phyloP scores from a whole-genome alignment of 75 land plant genomes.

The Azolla pinnata region DNA sequence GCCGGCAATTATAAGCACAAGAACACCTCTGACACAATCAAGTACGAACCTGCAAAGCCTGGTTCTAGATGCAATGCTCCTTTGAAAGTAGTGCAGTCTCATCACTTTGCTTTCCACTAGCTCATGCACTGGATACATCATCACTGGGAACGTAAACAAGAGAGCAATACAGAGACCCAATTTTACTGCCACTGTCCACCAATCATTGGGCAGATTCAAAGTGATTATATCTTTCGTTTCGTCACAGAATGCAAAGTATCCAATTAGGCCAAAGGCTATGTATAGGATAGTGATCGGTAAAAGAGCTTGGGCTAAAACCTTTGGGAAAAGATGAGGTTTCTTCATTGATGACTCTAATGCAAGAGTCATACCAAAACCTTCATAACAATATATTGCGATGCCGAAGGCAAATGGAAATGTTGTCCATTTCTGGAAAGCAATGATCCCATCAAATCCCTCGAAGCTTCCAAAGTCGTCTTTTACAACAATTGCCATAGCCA shows the following conservation, averaged over 20 bases:
- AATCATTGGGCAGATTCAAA: slow-evolving; percentile 55
- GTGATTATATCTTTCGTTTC: slow-evolving; percentile 65
- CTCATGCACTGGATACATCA: slow-evolving; percentile 76
- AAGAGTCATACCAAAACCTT: slow-evolving; percentile 76
- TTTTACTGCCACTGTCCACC: slow-evolving; percentile 57
- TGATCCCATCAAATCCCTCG: slow-evolving; percentile 1
- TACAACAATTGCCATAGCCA: slow-evolving; percentile 64
- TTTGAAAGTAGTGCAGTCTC: slow-evolving; percentile 26
- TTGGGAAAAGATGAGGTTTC: slow-evolving; percentile 28
- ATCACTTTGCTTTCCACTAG: slow-evolving; percentile 47
- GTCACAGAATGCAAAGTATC: slow-evolving; percentile 68
- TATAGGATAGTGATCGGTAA: slow-evolving; percentile 35
- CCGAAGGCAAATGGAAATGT: slow-evolving; percentile 56
- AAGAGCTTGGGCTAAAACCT: slow-evolving; percentile 32
- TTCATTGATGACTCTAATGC: slow-evolving; percentile 62
- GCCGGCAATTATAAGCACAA: slow-evolving; percentile 27
- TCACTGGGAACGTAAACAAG: slow-evolving; percentile 66
- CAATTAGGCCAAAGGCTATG: slow-evolving; percentile 49
- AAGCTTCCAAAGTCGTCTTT: slow-evolving; percentile 40
- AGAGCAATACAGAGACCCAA: slow-evolving; percentile 60
- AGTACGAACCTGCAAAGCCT: slow-evolving; percentile 7
- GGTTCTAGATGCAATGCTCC: background rate
- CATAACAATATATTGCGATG: slow-evolving; percentile 67
- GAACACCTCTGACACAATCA: slow-evolving; percentile 22
- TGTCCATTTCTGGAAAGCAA: slow-evolving; percentile 9